Evolutionary conservation across 345 rosid species (phyloP).

Genomic region (Syzygium grande): DNA sequence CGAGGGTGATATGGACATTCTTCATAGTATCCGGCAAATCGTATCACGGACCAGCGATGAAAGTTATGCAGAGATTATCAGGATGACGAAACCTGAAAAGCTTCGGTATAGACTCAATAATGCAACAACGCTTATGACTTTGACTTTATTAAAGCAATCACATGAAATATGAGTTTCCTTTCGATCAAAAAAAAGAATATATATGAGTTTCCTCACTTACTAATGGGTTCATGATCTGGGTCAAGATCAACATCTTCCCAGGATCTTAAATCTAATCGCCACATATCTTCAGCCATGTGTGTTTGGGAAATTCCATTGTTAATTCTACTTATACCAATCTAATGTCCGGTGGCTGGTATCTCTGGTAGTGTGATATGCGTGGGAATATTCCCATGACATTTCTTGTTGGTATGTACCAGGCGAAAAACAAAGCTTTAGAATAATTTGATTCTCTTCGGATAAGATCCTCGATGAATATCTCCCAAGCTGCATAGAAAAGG

Average conservation of each 20-base stretch:
- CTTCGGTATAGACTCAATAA: background rate
- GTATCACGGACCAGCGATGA: too few species aligned
- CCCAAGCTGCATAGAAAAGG: background rate
- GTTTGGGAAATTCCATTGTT: background rate
- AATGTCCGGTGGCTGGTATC: background rate
- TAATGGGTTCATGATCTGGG: background rate
- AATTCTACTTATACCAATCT: background rate
- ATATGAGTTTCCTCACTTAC: background rate
- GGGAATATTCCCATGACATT: background rate
- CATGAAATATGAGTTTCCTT: too few species aligned
- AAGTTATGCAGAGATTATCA: rapidly evolving
- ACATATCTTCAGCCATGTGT: background rate
- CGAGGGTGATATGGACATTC: too few species aligned
- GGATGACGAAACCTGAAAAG: background rate
- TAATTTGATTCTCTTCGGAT: background rate
- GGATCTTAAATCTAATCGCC: background rate
- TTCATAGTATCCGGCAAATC: background rate
- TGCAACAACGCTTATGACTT: background rate
- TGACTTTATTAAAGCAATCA: background rate
- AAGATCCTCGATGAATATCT: background rate
- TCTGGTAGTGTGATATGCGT: background rate
- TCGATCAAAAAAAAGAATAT: too few species aligned
- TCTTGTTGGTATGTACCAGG: background rate
- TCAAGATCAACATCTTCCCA: background rate
- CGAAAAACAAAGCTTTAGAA: background rate